phyloP scores from a whole-genome alignment of 129 eudicot species.

The Erigeron canadensis region DNA sequence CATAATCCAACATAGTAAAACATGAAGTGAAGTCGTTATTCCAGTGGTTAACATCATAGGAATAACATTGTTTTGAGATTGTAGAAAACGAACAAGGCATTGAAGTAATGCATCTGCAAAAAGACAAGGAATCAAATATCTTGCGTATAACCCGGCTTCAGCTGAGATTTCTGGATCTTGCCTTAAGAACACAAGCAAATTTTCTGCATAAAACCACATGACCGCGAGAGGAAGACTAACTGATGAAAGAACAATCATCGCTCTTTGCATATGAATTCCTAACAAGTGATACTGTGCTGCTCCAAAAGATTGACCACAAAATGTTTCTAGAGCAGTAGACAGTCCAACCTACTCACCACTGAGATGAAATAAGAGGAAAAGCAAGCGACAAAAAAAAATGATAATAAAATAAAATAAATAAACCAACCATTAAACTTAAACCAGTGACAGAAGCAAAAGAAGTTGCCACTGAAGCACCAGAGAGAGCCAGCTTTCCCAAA shows the following conservation, averaged over 20 bases:
- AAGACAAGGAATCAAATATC: slow-evolving; percentile 60
- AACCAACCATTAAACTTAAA: slow-evolving; percentile 49
- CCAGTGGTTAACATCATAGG: slow-evolving; percentile 66
- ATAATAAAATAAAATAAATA: too few relatives aligned
- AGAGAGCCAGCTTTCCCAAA: slow-evolving; percentile 71
- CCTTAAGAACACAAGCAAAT: slow-evolving; percentile 45
- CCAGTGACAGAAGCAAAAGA: slow-evolving; percentile 77
- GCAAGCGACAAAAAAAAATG: not conserved
- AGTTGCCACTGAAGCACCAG: slow-evolving; percentile 84
- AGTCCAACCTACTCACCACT: slow-evolving; percentile 39
- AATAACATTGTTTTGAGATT: slow-evolving; percentile 61
- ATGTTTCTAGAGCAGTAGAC: slow-evolving; percentile 61
- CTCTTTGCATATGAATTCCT: slow-evolving; percentile 63
- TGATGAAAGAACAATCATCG: slow-evolving; percentile 49
- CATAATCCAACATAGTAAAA: slow-evolving; percentile 52
- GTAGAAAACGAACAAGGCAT: slow-evolving; percentile 63
- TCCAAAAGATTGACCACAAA: slow-evolving; percentile 65
- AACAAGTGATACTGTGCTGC: slow-evolving; percentile 57
- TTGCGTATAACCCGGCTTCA: slow-evolving; percentile 59
- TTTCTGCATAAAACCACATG: slow-evolving; percentile 56
- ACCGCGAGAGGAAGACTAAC: slow-evolving; percentile 58
- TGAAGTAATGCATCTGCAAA: slow-evolving; percentile 63
- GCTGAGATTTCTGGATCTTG: slow-evolving; percentile 69
- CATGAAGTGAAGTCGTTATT: slow-evolving; percentile 42
- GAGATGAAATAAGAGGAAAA: not conserved